A percentile compares a stretch with the other conserved stretches of the same genome.
Conservation (phyloP, 352 stramenopile species). For the Nannochloropsis limnetica region DNA sequence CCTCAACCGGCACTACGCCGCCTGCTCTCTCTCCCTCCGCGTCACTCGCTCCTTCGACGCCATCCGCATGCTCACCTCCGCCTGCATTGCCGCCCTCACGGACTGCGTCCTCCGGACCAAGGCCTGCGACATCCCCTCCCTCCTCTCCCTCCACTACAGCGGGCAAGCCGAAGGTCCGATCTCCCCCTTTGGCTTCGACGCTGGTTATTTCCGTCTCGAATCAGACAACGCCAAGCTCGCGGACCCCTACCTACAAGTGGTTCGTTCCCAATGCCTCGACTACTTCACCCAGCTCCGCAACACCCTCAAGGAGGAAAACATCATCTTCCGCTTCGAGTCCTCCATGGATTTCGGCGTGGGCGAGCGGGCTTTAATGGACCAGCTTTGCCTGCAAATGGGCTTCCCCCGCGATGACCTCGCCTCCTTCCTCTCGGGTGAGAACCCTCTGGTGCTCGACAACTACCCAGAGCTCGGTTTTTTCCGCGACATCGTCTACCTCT, state of each 20-base stretch:
- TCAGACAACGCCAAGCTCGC: constrained; percentile 53
- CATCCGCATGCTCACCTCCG: constrained; percentile 72
- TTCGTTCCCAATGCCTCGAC: constrained; percentile 63
- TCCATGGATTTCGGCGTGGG: constrained; percentile 50
- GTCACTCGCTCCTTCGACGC: constrained; percentile 72
- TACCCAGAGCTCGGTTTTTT: constrained; percentile 78
- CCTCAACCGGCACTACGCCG: constrained; percentile 69
- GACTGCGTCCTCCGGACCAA: constrained; percentile 72
- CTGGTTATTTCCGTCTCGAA: constrained; percentile 65
- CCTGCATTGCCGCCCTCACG: constrained; percentile 68
- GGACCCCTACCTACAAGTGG: constrained; percentile 58
- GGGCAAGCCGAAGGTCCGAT: constrained; percentile 69
- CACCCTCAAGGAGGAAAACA: constrained; percentile 51
- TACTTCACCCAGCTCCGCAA: constrained; percentile 62
- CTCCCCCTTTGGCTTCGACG: constrained; percentile 71
- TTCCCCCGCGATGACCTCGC: constrained; percentile 52
- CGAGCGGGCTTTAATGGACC: constrained; percentile 55
- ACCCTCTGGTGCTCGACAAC: constrained; percentile 69
- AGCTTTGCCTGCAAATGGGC: constrained; percentile 57
- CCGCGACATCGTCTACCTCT: constrained; percentile 74
- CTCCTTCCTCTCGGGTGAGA: constrained; percentile 59
- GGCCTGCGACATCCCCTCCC: constrained; percentile 68
- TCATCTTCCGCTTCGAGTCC: constrained; percentile 57
- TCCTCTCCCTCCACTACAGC: constrained; percentile 74
- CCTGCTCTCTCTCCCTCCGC: constrained; percentile 66